Percentiles rank a stretch among this genome's conserved stretches.
phyloP scores from a whole-genome alignment of 2,329 filamentous ascomycete species.

The Fonsecaea erecta region DNA sequence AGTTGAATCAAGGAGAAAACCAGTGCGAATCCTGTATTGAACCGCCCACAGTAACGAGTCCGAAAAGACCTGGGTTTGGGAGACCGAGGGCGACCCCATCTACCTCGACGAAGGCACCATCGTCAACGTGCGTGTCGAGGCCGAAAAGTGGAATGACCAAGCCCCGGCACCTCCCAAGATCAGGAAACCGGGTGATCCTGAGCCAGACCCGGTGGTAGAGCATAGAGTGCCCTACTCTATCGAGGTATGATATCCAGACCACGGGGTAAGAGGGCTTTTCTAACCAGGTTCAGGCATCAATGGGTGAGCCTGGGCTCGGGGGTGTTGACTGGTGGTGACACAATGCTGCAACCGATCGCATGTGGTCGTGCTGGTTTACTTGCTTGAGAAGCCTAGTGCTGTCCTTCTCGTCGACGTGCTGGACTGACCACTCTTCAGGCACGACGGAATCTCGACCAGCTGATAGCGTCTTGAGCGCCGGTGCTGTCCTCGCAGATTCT shows the following conservation, averaged over 20 bases:
- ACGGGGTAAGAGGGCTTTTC: slow-evolving; percentile 16
- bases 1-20: slow-evolving; percentile 43
- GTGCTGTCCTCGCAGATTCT: not conserved
- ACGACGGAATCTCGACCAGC: not conserved
- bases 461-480: not conserved
- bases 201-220: slow-evolving; percentile 27
- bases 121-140: slow-evolving; percentile 82
- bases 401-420: not conserved
- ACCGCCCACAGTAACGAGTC: slow-evolving; percentile 64
- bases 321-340: slow-evolving; percentile 53
- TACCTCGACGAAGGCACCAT: slow-evolving; percentile 91
- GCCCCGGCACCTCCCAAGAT: slow-evolving; percentile 21
- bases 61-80: slow-evolving; percentile 85
- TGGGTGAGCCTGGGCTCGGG: slow-evolving; percentile 53
- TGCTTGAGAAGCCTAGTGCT: not conserved
- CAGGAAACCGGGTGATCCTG: slow-evolving; percentile 14
- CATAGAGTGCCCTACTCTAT: slow-evolving; percentile 48
- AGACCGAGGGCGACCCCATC: slow-evolving; percentile 71
- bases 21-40: slow-evolving; percentile 6
- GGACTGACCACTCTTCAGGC: not conserved
- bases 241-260: slow-evolving; percentile 42
- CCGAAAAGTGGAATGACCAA: slow-evolving; percentile 90
- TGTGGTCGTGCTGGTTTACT: not conserved
- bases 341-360: not conserved
- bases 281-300: slow-evolving; percentile 46